Evolutionary conservation across 2,329 filamentous ascomycete species (phyloP).

Genomic region (Calonectria montana): DNA sequence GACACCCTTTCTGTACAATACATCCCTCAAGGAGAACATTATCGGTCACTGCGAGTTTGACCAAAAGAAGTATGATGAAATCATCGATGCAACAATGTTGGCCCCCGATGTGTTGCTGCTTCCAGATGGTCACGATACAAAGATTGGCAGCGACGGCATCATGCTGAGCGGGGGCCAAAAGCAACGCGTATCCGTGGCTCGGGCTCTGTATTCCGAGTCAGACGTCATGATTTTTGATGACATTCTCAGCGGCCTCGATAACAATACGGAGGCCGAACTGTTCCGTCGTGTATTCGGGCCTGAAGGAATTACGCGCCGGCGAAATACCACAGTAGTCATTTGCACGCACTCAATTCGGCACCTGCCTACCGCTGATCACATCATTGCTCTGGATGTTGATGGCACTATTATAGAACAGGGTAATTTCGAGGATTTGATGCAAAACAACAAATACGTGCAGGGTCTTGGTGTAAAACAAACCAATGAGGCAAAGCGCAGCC

Average conservation of each 20-base stretch:
- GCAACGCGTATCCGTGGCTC: conserved; percentile 52
- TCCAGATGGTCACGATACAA: conserved; percentile 50
- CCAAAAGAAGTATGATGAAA: conserved; percentile 46
- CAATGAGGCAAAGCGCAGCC: neutral
- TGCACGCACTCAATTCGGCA: conserved; percentile 48
- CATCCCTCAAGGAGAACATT: conserved; percentile 52
- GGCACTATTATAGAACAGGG: conserved; percentile 58
- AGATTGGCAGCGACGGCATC: conserved; percentile 55
- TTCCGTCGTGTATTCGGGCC: conserved; percentile 56
- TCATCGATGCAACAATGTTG: conserved; percentile 50
- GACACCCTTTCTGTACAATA: conserved; percentile 48
- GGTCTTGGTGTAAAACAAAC: conserved; percentile 48
- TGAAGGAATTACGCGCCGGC: conserved; percentile 51
- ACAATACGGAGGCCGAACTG: conserved; percentile 56
- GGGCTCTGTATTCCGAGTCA: conserved; percentile 56
- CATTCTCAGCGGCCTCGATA: conserved; percentile 56
- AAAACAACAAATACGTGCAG: conserved; percentile 52
- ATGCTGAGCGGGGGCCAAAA: conserved; percentile 56
- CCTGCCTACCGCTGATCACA: conserved; percentile 54
- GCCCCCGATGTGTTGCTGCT: conserved; percentile 45
- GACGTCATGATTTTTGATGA: conserved; percentile 59
- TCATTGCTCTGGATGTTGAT: conserved; percentile 57
- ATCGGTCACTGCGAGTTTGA: conserved; percentile 48
- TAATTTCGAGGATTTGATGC: conserved; percentile 37
- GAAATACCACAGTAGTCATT: conserved; percentile 55